A percentile compares a stretch with the other conserved stretches of the same genome.
phyloP scores from a whole-genome alignment of 768 basidiomycete species.

The Rhizopogon rudus region DNA sequence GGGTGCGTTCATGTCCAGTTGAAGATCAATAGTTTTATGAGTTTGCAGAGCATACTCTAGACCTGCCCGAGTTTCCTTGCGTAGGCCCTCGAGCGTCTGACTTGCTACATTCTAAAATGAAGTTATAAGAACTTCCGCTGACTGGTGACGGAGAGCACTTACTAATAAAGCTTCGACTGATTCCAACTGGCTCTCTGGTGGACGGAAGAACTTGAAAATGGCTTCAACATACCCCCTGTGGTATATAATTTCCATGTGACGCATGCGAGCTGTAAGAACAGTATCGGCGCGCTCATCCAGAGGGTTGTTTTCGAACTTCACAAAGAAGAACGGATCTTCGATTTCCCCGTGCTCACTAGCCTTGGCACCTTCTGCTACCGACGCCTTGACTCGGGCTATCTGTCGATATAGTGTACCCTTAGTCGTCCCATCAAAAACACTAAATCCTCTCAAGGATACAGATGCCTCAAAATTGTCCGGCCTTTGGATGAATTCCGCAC shows the following conservation, averaged over 20 bases:
- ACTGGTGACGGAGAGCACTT: constrained; percentile 18
- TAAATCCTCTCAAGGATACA: constrained; percentile 79
- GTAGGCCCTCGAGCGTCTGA: constrained; percentile 86
- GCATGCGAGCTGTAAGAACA: constrained; percentile 83
- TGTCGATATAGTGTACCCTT: constrained; percentile 75
- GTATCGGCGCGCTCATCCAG: constrained; percentile 89
- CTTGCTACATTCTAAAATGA: constrained; percentile 74
- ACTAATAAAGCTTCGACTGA: constrained; percentile 92
- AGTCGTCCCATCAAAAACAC: constrained; percentile 91
- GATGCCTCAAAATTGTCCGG: constrained; percentile 84
- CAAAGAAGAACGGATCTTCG: constrained; percentile 73
- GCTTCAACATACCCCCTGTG: constrained; percentile 92
- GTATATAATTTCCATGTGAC: constrained; percentile 96
- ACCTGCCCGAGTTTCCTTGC: constrained; percentile 92
- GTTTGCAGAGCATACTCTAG: constrained; percentile 89
- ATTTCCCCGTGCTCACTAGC: constrained; percentile 22
- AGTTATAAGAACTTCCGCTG: not conserved
- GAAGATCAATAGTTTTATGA: constrained; percentile 95
- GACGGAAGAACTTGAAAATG: constrained; percentile 86
- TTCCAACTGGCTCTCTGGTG: constrained; percentile 91
- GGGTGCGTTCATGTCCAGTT: constrained; percentile 94
- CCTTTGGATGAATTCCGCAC: constrained; percentile 79
- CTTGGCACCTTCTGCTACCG: constrained; percentile 26
- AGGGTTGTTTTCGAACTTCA: constrained; percentile 91
- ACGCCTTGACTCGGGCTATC: constrained; percentile 80